Evolutionary conservation across 495 filamentous ascomycete genomes (phyloP), one percentile per base, ranked within the genome.

Genomic region (Extremus antarcticus): DNA sequence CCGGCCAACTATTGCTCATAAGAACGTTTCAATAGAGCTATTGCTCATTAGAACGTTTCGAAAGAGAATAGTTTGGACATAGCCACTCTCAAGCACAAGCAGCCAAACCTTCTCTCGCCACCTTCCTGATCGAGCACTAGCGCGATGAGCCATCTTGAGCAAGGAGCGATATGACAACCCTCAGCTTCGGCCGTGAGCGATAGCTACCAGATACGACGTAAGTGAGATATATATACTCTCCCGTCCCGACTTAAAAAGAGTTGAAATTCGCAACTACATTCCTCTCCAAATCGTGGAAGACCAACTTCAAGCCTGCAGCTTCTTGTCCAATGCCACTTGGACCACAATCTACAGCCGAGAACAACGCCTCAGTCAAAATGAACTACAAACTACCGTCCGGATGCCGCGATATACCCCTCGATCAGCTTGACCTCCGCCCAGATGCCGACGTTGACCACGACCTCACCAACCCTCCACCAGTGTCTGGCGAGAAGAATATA

Each of bases 1-100:
- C 91, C 91, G 17, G 91, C 90, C 2, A 97, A 97, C 68, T 97
- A 97, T 86, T 86, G 66, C 53, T 43, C 13, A 60, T 29, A 48
- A 50, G 24, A 32, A 10, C 2, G 22, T 7, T 21, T 29, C 2
- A 25, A 15, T 50, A 25, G 29, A 4, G 29, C 13, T 35, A 13
- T 35, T 35, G 13, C 29, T 4, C 13, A 4, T 35, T 7, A 7
- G 13, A 4, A 7, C 29, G 7, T n/a, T n/a, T n/a, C n/a, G n/a
- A n/a, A n/a, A n/a, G n/a, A n/a, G n/a, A n/a, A n/a, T n/a, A n/a
- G n/a, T n/a, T n/a, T n/a, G n/a, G n/a, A n/a, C n/a, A n/a, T n/a
- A n/a, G n/a, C n/a, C n/a, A n/a, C n/a, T n/a, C n/a, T n/a, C n/a
- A n/a, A n/a, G n/a, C n/a, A n/a, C n/a, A n/a, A n/a, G n/a, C n/a